Evolutionary conservation across 768 basidiomycete species (phyloP).

Genomic region (Psilocybe subaeruginosa): DNA sequence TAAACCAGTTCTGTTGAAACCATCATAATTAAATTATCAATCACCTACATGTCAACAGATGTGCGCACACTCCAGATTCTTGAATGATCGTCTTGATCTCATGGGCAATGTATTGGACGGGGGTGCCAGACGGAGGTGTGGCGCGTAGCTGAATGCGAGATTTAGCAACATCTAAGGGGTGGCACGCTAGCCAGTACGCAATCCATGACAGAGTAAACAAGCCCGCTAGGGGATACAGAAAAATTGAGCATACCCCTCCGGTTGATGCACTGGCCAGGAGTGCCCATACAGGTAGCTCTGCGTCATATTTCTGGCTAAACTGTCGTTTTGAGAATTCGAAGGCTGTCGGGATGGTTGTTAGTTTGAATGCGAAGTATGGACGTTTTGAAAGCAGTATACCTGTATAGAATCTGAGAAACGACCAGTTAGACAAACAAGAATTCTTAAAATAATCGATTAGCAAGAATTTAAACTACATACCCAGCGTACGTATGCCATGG

Average conservation of each 20-base stretch:
- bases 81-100: constrained; percentile 70
- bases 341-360: constrained; percentile 38
- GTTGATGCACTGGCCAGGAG: constrained; percentile 81
- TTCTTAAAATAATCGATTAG: neutral
- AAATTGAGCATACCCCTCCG: constrained; percentile 63
- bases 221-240: neutral
- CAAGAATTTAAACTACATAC: neutral
- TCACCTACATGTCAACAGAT: neutral
- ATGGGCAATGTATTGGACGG: constrained; percentile 72
- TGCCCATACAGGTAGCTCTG: constrained; percentile 82
- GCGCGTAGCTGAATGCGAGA: constrained; percentile 83
- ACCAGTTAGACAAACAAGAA: neutral
- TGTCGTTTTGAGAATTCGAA: constrained; percentile 90
- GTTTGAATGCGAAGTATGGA: no score
- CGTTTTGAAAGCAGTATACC: constrained; percentile 36
- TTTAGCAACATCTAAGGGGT: constrained; percentile 91
- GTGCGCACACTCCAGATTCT: constrained; percentile 74
- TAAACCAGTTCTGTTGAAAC: constrained; percentile 53
- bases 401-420: constrained; percentile 61
- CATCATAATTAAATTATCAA: neutral
- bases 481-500: constrained; percentile 76
- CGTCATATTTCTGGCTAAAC: constrained; percentile 65
- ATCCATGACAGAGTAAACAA: constrained; percentile 43
- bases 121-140: constrained; percentile 73
- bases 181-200: constrained; percentile 93